Conservation (phyloP, 1,284 basidiomycete genomes). For the Tylopilus sp. region DNA sequence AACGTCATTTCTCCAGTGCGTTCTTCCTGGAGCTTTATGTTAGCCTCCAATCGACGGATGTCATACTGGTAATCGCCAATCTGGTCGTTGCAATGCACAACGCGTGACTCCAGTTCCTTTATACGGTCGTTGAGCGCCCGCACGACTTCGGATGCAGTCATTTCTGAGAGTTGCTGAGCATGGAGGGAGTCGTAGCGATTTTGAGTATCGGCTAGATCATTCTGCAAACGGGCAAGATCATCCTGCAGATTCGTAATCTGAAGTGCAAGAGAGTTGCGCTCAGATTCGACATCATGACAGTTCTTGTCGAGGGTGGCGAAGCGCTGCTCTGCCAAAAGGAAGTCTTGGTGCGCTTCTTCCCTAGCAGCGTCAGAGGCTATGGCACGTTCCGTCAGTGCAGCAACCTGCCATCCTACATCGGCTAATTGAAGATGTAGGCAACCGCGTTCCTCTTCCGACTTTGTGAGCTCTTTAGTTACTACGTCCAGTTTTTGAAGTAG, state of each 20-base stretch:
- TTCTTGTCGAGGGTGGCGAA: constrained; percentile 40
- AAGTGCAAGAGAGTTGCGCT: constrained; percentile 58
- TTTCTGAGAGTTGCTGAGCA: constrained; percentile 56
- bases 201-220: constrained; percentile 54
- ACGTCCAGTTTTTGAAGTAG: constrained; percentile 19
- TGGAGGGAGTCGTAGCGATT: constrained; percentile 56
- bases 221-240: constrained; percentile 49
- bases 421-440: constrained; percentile 16
- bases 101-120: constrained; percentile 57
- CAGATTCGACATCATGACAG: constrained; percentile 53
- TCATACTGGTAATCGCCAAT: constrained; percentile 73
- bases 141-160: constrained; percentile 55
- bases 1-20: constrained; percentile 59
- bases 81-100: constrained; percentile 61
- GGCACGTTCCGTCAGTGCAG: constrained; percentile 31
- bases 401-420: constrained; percentile 31
- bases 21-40: constrained; percentile 67
- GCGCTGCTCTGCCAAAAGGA: constrained; percentile 26
- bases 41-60: constrained; percentile 66
- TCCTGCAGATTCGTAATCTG: constrained; percentile 59
- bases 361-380: constrained; percentile 34
- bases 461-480: constrained; percentile 16
- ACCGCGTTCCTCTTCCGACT: constrained; percentile 18
- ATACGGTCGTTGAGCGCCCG: constrained; percentile 57
- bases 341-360: constrained; percentile 36